Evolutionary conservation across 768 basidiomycete species (phyloP), one percentile per base, ranked within the genome.

Genomic region (Lepiota venenata): DNA sequence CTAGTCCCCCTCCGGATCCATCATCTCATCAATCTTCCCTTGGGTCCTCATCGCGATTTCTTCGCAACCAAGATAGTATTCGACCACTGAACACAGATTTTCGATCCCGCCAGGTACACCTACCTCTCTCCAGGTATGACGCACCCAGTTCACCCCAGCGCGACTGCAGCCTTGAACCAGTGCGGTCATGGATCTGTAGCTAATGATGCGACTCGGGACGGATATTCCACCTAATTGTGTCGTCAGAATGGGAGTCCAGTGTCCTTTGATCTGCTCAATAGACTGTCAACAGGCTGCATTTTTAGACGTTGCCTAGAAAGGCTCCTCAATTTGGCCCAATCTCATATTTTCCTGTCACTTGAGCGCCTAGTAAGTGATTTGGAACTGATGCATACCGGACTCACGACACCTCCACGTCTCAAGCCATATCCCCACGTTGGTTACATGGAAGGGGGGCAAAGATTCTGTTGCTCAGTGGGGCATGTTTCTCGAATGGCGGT

Each of bases 21-120:
- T 54, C 59, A 53, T 54, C 57, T 29, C 51, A 61, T 61, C 57
- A 56, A 55, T 47, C 56, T 60, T 62, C 55, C 56, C 46, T 21
- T 46, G 60, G 63, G 63, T 59, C 49, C 40, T 43, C 64, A 70
- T 72, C 71, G 68, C 70, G 71, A 64, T 70, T 69, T 69, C 62
- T 57, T 66, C 66, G 66, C 66, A 64, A 52, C 50, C 49, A 29
- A 18, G 39, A 46, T 21, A 38, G 20, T 43, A 50, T 56, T 27
- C 43, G 9, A 35, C 37, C 25, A 5, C 56, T 50, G 43, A 37
- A 45, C 47, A 42, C 36, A 50, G 18, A 53, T 29, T 35, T 42
- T 40, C 52, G 21, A 14, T 45, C 29, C n/a, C 18, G 12, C 35
- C 36, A 50, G 35, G 37, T 38, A 27, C 32, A 32, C 32, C 32